Evolutionary conservation across 257 asterid genomes (phyloP), one percentile per base, ranked within the genome.

Genomic region (Solanum sejunctum): DNA sequence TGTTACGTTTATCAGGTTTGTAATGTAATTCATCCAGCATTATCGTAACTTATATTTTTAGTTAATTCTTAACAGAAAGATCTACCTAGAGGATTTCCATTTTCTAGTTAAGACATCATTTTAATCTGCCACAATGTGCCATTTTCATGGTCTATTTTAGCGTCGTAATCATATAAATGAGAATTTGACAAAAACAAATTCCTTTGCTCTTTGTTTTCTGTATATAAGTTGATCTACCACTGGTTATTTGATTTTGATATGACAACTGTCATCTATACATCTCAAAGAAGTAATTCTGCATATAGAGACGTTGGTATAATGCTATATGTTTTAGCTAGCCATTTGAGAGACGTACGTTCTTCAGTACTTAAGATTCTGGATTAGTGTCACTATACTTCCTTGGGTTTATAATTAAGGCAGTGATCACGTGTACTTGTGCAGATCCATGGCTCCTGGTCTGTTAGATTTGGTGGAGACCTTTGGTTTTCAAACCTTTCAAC

Each of bases 381-480:
- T n/a, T 71, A 71, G 1, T 3, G 10, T 20, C 10, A 10, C 56
- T 43, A 43, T 10, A 43, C 45, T n/a, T 66, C 12, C 8, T 66
- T 66, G 73, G 41, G n/a, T 66, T 7, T 28, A 13, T 32, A 66
- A 66, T 16, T 66, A 66, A 66, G 73, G 47, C 16, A 17, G 16
- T 11, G 41, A 16, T 39, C 23, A 23, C 70, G 5, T 85, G 15
- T 12, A 43, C 36, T 58, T 78, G 81, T 87, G 87, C 91, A 96
- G 99, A 89, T 90, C 97, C 28, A 86, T 96, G 97, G 97, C 93
- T 36, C 95, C 98, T 11, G 95, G 95, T 84, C 89, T 96, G 32
- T 88, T 94, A 86, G 95, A 91, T 88, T 92, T 96, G 0, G 93
- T 96, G 0, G 93, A 92, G 71, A 89, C 89, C n/a, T 88, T 94